A percentile compares a stretch with the other conserved stretches of the same genome.
phyloP scores from a whole-genome alignment of 1,284 basidiomycete genomes.

The Tetrapyrgos nigripes region DNA sequence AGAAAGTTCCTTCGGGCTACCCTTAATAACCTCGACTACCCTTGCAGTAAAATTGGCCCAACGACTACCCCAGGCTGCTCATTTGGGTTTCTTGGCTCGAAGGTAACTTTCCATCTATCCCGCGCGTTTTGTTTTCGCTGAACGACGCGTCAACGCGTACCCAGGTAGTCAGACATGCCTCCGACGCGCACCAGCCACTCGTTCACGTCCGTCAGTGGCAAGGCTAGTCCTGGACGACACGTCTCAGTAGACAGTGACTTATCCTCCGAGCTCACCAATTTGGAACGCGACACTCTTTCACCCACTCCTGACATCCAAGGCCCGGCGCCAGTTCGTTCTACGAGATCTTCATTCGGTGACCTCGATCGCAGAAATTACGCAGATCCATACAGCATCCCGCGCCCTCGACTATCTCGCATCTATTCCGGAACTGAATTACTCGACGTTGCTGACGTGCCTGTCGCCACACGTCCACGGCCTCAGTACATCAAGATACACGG shows the following conservation, averaged over 20 bases:
- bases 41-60: too few relatives aligned
- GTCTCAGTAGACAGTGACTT: too few relatives aligned
- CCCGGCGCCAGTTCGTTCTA: background rate
- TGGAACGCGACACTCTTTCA: background rate
- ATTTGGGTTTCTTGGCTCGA: too few relatives aligned
- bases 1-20: too few relatives aligned
- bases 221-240: background rate
- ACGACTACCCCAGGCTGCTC: too few relatives aligned
- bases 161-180: background rate
- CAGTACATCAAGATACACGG: conserved; percentile 6
- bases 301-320: background rate
- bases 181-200: background rate
- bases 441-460: background rate
- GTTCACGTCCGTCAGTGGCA: background rate
- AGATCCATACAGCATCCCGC: background rate
- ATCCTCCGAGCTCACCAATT: background rate
- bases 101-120: background rate
- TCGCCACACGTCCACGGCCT: background rate
- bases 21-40: too few relatives aligned
- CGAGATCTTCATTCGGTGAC: background rate
- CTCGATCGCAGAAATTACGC: background rate
- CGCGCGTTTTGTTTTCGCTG: too few relatives aligned
- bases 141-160: background rate
- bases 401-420: background rate
- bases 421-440: background rate